Evolutionary conservation across 768 basidiomycete genomes (phyloP).

Genomic region (Hortiboletus campestris): DNA sequence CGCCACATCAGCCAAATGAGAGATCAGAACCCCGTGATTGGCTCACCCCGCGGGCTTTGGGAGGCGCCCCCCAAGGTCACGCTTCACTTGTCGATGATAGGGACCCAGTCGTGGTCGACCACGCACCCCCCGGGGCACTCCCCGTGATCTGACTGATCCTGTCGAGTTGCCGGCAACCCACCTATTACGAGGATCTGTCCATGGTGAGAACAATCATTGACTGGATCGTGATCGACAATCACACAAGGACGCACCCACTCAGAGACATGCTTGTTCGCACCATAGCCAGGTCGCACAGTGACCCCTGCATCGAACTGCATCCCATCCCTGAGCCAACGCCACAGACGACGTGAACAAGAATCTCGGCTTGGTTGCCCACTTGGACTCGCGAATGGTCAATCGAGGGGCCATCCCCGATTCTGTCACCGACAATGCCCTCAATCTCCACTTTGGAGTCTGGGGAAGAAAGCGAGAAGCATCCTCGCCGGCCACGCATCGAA

Average conservation of each 20-base stretch:
- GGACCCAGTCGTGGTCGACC: slow-evolving; percentile 39
- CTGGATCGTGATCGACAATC: background rate
- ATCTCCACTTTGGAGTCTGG: slow-evolving; percentile 21
- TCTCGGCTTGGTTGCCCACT: slow-evolving; percentile 24
- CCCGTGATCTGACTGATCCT: slow-evolving; percentile 40
- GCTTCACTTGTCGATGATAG: slow-evolving; percentile 37
- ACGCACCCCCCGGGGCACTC: slow-evolving; percentile 33
- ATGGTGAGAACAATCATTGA: background rate
- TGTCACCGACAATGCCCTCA: slow-evolving; percentile 30
- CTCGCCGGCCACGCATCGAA: background rate
- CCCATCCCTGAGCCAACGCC: slow-evolving; percentile 24
- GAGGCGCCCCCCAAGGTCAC: slow-evolving; percentile 30
- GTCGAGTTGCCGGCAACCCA: slow-evolving; percentile 32
- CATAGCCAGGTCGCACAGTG: slow-evolving; percentile 37
- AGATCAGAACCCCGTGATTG: background rate
- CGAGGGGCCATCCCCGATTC: background rate
- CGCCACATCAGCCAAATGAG: background rate
- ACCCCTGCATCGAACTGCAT: slow-evolving; percentile 24
- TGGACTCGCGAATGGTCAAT: slow-evolving; percentile 30
- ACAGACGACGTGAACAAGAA: slow-evolving; percentile 44
- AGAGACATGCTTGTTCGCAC: slow-evolving; percentile 32
- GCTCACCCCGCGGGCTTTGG: slow-evolving; percentile 31
- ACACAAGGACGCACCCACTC: slow-evolving; percentile 18
- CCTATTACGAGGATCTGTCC: slow-evolving; percentile 31
- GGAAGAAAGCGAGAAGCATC: background rate